phyloP scores from a whole-genome alignment of 129 eudicot genomes.

The Logfia minima region DNA sequence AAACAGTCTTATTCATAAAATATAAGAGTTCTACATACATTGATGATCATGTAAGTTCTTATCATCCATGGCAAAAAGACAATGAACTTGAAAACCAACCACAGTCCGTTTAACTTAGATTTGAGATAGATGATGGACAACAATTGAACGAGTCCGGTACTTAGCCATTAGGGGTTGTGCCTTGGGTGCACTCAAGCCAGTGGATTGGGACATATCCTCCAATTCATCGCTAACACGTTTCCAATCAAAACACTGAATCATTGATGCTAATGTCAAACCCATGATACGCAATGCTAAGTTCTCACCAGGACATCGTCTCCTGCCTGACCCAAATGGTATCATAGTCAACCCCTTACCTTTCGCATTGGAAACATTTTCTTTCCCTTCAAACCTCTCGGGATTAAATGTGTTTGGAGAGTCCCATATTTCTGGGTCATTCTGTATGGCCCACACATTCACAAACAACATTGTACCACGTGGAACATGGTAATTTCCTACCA shows the following conservation, averaged over 20 bases:
- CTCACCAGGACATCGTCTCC: conserved; percentile 51
- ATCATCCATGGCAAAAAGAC: no score
- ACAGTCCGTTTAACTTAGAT: no score
- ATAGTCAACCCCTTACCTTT: conserved; percentile 20
- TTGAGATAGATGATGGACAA: neutral
- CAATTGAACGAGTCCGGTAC: neutral
- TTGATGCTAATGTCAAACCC: neutral
- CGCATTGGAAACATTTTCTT: conserved; percentile 6
- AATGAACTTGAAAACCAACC: no score
- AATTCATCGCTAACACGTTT: no score
- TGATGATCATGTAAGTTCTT: no score
- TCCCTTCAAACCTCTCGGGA: conserved; percentile 37
- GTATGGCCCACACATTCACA: conserved; percentile 42
- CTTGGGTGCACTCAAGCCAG: neutral
- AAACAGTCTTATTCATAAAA: no score
- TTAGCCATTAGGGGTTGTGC: neutral
- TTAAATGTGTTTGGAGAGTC: conserved; percentile 16
- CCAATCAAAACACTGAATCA: neutral
- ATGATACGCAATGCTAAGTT: neutral
- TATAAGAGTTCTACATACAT: no score
- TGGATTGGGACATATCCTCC: no score
- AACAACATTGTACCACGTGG: no score
- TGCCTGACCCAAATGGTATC: conserved; percentile 50
- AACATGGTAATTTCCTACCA: no score
- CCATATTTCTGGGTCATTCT: conserved; percentile 31